A percentile compares a stretch with the other conserved stretches of the same genome.
Conservation (phyloP, 345 rosid genomes). For the Dimocarpus longan region DNA sequence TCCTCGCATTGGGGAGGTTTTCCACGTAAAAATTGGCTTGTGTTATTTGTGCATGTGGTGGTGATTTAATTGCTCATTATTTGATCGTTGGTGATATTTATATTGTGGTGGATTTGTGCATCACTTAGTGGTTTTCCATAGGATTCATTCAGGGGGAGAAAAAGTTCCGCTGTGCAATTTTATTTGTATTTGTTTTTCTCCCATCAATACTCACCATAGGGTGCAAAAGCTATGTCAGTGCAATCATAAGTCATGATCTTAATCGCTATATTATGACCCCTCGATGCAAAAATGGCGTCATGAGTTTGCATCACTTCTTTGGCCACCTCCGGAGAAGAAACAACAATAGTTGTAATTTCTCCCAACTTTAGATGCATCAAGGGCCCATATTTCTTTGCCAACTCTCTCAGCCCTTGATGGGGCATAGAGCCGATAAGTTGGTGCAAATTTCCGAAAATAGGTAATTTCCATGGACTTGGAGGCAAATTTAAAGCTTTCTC, state of each 20-base stretch:
- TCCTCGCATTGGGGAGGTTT: no score
- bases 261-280: constrained; percentile 7
- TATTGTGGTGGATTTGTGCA: no score
- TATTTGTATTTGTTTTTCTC: no score
- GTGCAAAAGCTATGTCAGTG: not conserved
- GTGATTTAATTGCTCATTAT: no score
- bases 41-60: no score
- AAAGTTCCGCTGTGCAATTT: no score
- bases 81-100: no score
- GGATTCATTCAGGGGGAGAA: no score
- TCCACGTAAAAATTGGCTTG: no score
- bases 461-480: not conserved
- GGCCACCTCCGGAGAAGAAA: not conserved
- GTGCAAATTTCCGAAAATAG: not conserved
- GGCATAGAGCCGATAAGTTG: not conserved
- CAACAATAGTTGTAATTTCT: not conserved
- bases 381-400: not conserved
- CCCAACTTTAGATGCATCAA: not conserved
- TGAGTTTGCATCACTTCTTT: constrained; percentile 5
- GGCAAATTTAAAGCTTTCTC: not conserved
- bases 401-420: not conserved
- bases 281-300: not conserved
- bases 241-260: not conserved
- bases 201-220: not conserved
- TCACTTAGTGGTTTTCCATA: no score